phyloP scores from a whole-genome alignment of 2,329 filamentous ascomycete species.

The Aspergillus sp. region DNA sequence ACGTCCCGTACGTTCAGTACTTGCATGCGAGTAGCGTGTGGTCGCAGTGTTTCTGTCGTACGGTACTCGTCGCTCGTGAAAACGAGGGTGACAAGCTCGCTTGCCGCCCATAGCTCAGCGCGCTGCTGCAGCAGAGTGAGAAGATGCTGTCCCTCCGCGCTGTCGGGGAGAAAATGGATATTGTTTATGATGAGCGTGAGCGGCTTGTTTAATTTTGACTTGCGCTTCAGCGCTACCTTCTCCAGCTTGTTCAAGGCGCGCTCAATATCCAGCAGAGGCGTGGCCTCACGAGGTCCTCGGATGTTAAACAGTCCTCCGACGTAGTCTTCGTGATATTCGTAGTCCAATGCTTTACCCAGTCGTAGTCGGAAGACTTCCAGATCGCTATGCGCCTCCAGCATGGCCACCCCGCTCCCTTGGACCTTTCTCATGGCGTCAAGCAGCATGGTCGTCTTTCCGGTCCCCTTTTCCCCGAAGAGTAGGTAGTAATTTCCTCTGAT shows the following conservation, averaged over 20 bases:
- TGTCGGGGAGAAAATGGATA: neutral
- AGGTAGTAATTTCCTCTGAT: neutral
- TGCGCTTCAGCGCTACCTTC: neutral
- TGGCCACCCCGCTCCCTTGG: neutral
- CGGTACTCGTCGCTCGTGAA: neutral
- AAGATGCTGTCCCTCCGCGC: neutral
- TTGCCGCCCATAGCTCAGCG: neutral
- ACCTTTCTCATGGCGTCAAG: neutral
- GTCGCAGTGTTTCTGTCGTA: neutral
- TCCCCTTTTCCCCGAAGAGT: neutral
- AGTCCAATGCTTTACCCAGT: neutral
- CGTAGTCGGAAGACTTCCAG: neutral
- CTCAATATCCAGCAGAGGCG: neutral
- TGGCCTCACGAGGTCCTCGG: neutral
- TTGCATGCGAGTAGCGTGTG: neutral
- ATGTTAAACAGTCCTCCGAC: neutral
- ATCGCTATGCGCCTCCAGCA: neutral
- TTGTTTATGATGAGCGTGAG: neutral
- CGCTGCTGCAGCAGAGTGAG: neutral
- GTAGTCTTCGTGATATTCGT: neutral
- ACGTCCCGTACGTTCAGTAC: neutral
- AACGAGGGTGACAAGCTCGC: neutral
- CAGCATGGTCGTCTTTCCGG: neutral
- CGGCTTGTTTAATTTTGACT: neutral
- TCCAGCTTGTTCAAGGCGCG: neutral